phyloP scores from a whole-genome alignment of 805 yeast species.

The Lipomyces mesembrius region DNA sequence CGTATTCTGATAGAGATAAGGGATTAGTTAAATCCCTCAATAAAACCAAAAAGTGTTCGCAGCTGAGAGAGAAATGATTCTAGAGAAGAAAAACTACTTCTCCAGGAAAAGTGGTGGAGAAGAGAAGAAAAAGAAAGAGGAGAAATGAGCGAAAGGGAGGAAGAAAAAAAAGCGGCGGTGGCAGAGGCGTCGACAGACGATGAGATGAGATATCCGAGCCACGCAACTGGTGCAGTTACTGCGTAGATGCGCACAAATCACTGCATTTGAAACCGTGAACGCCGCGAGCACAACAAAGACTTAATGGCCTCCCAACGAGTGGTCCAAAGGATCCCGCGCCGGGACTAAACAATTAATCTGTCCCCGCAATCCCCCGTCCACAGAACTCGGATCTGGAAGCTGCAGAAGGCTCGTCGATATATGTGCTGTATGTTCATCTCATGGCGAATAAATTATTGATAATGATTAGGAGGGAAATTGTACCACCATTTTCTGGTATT shows the following conservation, averaged over 20 bases:
- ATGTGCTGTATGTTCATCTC: background rate
- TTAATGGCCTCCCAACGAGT: background rate
- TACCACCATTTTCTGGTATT: slow-evolving; percentile 1
- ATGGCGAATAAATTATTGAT: background rate
- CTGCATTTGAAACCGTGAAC: background rate
- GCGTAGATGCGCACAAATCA: background rate
- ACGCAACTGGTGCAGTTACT: slow-evolving; percentile 1
- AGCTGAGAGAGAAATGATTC: slow-evolving; percentile 5
- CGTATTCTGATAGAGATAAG: slow-evolving; percentile 12
- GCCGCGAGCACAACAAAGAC: background rate
- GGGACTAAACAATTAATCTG: background rate
- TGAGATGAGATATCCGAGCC: slow-evolving; percentile 21
- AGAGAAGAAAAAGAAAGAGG: slow-evolving; percentile 5
- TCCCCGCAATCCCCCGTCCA: background rate
- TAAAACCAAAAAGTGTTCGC: slow-evolving; percentile 16
- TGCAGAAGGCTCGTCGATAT: background rate
- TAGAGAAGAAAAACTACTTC: slow-evolving; percentile 29
- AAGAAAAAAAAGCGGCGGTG: slow-evolving; percentile 26
- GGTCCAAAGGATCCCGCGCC: background rate
- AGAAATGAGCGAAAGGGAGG: slow-evolving; percentile 8
- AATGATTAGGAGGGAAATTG: background rate
- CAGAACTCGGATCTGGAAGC: background rate
- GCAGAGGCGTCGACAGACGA: slow-evolving; percentile 16
- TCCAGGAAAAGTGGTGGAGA: slow-evolving; percentile 22
- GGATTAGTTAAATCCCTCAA: slow-evolving; percentile 20